Evolutionary conservation across 2,329 filamentous ascomycete genomes (phyloP).

Genomic region (Fusarium mundagurra): DNA sequence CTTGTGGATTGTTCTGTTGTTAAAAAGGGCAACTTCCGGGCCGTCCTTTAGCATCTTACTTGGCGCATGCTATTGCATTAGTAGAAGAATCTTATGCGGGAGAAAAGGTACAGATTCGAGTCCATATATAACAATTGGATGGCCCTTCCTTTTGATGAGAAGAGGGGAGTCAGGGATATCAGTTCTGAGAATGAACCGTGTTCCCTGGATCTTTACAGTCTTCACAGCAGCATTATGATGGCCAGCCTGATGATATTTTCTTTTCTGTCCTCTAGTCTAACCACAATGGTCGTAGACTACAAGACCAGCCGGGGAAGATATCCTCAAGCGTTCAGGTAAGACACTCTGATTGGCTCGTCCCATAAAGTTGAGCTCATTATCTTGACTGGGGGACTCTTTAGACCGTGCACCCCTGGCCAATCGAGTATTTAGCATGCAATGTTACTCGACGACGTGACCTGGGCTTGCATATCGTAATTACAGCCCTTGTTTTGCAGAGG

Average conservation of each 20-base stretch:
- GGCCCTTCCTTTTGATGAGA: neutral
- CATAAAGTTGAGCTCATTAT: neutral
- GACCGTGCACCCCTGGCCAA: constrained; percentile 11
- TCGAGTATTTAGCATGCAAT: constrained; percentile 19
- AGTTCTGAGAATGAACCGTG: constrained; percentile 5
- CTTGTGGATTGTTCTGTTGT: constrained; percentile 27
- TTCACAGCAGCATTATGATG: neutral
- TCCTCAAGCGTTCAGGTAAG: constrained; percentile 23
- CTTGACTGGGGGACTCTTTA: constrained; percentile 6
- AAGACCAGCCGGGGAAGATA: constrained; percentile 20
- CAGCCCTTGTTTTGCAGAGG: constrained; percentile 12
- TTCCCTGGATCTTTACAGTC: constrained; percentile 17
- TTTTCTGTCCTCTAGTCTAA: neutral
- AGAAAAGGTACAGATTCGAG: neutral
- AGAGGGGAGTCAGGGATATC: constrained; percentile 5
- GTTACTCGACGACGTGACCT: constrained; percentile 31
- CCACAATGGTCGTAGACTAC: constrained; percentile 2
- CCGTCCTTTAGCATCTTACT: constrained; percentile 2
- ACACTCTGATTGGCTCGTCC: constrained; percentile 16
- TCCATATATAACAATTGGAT: constrained; percentile 40
- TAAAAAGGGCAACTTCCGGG: neutral
- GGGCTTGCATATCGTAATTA: constrained; percentile 45
- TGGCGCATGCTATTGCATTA: constrained; percentile 19
- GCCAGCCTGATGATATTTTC: constrained; percentile 3
- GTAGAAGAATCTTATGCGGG: neutral